Base-by-base conservation (phyloP, 139 green algal genomes). In the Trebouxia sp. region DNA sequence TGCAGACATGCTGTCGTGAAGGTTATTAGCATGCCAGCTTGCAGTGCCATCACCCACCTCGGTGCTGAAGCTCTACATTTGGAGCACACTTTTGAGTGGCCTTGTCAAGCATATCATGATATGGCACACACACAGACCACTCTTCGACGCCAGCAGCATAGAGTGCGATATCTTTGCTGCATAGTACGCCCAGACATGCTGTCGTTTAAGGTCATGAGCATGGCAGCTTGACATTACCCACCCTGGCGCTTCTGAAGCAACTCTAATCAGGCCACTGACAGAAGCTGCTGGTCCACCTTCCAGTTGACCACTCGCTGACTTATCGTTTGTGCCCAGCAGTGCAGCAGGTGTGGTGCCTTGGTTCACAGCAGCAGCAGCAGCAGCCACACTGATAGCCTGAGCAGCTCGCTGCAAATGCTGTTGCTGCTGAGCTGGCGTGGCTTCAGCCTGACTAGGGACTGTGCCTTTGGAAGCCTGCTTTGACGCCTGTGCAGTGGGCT, bases 321-420 rank as follows among this genome's bases (percentile, higher is more conserved):
- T 32, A 17, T 72, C 62, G 43, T 35, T 24, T 28, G 62, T 72
- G 12, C 62, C 62, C 35, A 72, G 20, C 32, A 72, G 28, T 12
- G 35, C 62, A 8, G n/a, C 62, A 72, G 62, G 62, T 7, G 62
- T 72, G 12, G 62, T 72, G 35, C 62, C 69, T 26, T 77, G 69
- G 7, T 56, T 56, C n/a, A 53, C 69, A 77, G 74, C 74, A 47
- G 74, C 74, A 47, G 74, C 74, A 48, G 42, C 45, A n/a, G 74
- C 74, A 65, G 74, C 74, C 17, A 47, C 74, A 10, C 42, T 65
- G 28, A 65, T 79, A 28, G 74, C 48, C 28, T 67, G 78, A 22
- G 66, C 74, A n/a, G 65, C 47, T 14, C 20, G 48, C 53, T 24
- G 39, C 39, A 41, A 41, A 8, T 72, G 82, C 35, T 35, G 75